Conservation (phyloP, 1,139 yeast genomes). For the Pneumocystis carinii region DNA sequence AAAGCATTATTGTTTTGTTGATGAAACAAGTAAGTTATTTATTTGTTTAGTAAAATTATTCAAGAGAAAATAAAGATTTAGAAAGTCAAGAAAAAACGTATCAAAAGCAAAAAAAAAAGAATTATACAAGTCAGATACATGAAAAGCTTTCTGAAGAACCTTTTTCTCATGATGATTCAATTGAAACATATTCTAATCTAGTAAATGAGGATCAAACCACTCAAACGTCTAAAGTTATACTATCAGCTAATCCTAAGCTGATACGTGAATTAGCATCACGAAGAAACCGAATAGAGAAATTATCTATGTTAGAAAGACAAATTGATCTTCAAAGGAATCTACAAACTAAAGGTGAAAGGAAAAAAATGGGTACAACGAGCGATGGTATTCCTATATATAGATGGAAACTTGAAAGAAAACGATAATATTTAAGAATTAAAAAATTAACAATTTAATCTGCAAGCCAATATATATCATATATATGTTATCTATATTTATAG, state of each 20-base stretch:
- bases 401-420: slow-evolving; percentile 13
- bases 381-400: slow-evolving; percentile 11
- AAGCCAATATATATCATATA: neutral
- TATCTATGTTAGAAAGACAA: slow-evolving; percentile 5
- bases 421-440: neutral
- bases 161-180: neutral
- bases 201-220: neutral
- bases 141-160: neutral
- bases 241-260: neutral
- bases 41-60: neutral
- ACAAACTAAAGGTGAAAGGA: slow-evolving; percentile 12
- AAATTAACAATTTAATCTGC: no score
- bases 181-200: neutral
- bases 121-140: neutral
- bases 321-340: slow-evolving; percentile 9
- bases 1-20: neutral
- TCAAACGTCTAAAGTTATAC: neutral
- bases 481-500: neutral
- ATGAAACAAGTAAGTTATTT: neutral
- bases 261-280: slow-evolving; percentile 7
- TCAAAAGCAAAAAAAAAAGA: neutral
- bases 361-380: slow-evolving; percentile 8
- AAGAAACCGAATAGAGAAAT: slow-evolving; percentile 2
- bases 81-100: neutral
- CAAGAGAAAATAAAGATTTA: neutral